phyloP scores from a whole-genome alignment of 2,329 filamentous ascomycete species.

The Ploettnerulaceae sp. region DNA sequence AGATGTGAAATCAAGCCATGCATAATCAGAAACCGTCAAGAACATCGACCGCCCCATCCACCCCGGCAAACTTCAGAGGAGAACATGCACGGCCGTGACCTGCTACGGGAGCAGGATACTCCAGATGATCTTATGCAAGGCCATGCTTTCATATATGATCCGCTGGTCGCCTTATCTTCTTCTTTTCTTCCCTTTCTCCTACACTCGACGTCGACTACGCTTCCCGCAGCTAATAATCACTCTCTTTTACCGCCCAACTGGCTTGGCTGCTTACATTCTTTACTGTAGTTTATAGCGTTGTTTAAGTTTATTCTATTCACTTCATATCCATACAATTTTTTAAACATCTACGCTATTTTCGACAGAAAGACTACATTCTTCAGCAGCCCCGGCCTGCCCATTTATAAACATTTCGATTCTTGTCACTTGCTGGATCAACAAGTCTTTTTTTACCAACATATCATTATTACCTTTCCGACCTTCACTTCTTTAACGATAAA shows the following conservation, averaged over 20 bases:
- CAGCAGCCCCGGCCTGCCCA: slow-evolving; percentile 41
- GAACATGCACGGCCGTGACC: slow-evolving; percentile 27
- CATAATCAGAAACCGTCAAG: slow-evolving; percentile 35
- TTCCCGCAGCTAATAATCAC: slow-evolving; percentile 36
- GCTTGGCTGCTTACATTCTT: slow-evolving; percentile 50
- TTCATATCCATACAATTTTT: slow-evolving; percentile 24
- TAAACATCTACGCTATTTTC: slow-evolving; percentile 19
- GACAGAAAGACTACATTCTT: slow-evolving; percentile 40
- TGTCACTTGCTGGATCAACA: slow-evolving; percentile 32
- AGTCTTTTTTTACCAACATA: slow-evolving; percentile 23
- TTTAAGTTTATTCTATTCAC: slow-evolving; percentile 30
- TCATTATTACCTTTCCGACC: slow-evolving; percentile 14
- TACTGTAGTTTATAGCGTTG: slow-evolving; percentile 36
- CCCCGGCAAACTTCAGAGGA: slow-evolving; percentile 23
- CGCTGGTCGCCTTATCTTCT: slow-evolving; percentile 17
- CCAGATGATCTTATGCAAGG: slow-evolving; percentile 26
- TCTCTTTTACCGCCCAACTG: slow-evolving; percentile 48
- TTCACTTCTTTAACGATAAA: slow-evolving; percentile 27
- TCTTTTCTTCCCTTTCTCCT: slow-evolving; percentile 28
- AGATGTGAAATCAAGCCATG: slow-evolving; percentile 33
- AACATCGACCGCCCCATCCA: slow-evolving; percentile 26
- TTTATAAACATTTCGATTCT: slow-evolving; percentile 32
- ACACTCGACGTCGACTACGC: slow-evolving; percentile 34
- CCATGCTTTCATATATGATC: slow-evolving; percentile 31
- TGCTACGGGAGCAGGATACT: slow-evolving; percentile 24